Percentiles rank a stretch among this genome's conserved stretches.
These are phyloP conservation scores for Dryadomyces sulphureus DNA, from an alignment of 2,329 filamentous ascomycete species.

Conservation along the genomic window DNA sequence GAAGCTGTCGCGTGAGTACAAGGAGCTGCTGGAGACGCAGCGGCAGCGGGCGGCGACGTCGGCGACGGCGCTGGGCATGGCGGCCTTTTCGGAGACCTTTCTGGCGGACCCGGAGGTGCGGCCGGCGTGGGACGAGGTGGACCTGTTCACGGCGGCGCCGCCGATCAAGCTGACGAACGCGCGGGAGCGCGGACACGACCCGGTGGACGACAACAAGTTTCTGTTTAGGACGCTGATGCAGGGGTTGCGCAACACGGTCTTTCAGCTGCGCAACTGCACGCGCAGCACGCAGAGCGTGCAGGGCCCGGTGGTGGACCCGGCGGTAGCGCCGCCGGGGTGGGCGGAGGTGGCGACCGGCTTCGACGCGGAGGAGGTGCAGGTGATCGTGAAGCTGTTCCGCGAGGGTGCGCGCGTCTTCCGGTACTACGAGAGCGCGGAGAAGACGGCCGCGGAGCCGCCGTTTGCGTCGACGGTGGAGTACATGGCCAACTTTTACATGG, in stretches of 20 bases:
- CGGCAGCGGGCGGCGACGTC: conserved; percentile 5
- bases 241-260: conserved; percentile 91
- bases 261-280: conserved; percentile 85
- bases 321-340: conserved; percentile 79
- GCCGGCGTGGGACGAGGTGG: conserved; percentile 95
- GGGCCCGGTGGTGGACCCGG: conserved; percentile 53
- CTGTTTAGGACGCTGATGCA: conserved; percentile 94
- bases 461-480: conserved; percentile 78
- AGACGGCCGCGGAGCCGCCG: conserved; percentile 54
- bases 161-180: conserved; percentile 93
- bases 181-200: conserved; percentile 75
- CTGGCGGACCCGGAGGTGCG: conserved; percentile 66
- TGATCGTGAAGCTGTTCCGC: conserved; percentile 93
- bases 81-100: conserved; percentile 55
- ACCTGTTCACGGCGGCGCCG: conserved; percentile 79
- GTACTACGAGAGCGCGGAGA: conserved; percentile 69
- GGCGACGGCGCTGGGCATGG: conserved; percentile 29
- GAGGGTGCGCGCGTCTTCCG: conserved; percentile 93
- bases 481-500: conserved; percentile 88
- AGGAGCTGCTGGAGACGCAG: conserved; percentile 58
- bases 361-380: conserved; percentile 89
- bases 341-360: conserved; percentile 92
- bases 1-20: conserved; percentile 87
- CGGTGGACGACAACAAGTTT: conserved; percentile 94
- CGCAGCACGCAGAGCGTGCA: too few relatives aligned